phyloP scores from a whole-genome alignment of 192 early-diverging fungal genomes.

The Linnemannia hyalina region DNA sequence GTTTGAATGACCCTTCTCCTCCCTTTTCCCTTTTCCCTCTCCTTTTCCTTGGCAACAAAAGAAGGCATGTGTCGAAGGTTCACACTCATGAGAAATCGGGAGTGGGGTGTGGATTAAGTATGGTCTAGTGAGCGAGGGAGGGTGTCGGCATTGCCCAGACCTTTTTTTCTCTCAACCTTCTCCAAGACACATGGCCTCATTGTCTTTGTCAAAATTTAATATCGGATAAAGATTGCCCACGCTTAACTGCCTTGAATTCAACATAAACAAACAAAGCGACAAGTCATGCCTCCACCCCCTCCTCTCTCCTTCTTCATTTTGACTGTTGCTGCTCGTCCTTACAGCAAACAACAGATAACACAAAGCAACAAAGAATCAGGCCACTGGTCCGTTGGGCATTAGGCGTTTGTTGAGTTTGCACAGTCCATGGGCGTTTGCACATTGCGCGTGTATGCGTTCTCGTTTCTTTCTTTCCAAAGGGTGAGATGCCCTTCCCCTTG shows the following conservation, averaged over 20 bases:
- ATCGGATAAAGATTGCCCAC: constrained; percentile 11
- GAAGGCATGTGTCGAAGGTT: neutral
- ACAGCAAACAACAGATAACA: neutral
- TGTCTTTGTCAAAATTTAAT: neutral
- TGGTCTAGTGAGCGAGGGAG: neutral
- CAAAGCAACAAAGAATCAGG: neutral
- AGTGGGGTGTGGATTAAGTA: neutral
- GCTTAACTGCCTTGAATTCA: neutral
- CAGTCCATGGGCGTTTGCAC: neutral
- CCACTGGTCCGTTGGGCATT: neutral
- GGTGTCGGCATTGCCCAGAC: neutral
- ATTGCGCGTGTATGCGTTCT: neutral
- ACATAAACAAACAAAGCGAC: neutral
- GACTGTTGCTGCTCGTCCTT: neutral
- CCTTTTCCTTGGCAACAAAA: neutral
- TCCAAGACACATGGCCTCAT: neutral
- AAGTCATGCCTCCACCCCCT: neutral
- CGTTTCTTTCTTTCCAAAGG: neutral
- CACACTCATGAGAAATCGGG: neutral
- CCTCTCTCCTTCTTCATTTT: neutral
- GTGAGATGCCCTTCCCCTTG: neutral
- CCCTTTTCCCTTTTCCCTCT: neutral
- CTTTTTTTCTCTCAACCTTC: neutral
- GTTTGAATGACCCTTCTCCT: neutral
- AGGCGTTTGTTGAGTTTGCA: neutral